Conservation (phyloP, 2,329 filamentous ascomycete species). For the Alternaria brassicae region DNA sequence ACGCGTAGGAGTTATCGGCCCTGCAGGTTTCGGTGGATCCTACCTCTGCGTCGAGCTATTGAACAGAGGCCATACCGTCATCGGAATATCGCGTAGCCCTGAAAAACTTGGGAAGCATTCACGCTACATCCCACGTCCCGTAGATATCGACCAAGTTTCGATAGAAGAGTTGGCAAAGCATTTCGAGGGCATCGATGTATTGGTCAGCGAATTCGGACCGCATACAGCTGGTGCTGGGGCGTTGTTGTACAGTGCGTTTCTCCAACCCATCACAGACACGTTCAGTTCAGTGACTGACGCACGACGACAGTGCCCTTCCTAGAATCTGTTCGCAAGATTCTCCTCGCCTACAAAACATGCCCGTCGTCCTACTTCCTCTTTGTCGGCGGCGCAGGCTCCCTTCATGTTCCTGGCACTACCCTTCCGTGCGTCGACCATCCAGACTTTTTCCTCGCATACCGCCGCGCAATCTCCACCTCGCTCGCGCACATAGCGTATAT, state of each 20-base stretch:
- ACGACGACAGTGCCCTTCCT: slow-evolving; percentile 40
- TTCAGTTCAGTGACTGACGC: neutral
- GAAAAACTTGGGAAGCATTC: slow-evolving; percentile 42
- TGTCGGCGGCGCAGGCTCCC: slow-evolving; percentile 45
- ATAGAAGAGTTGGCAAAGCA: slow-evolving; percentile 35
- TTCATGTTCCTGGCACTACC: slow-evolving; percentile 35
- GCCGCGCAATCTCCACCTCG: slow-evolving; percentile 44
- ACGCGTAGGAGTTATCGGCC: slow-evolving; percentile 42
- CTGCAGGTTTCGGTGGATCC: slow-evolving; percentile 46
- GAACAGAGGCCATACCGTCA: slow-evolving; percentile 43
- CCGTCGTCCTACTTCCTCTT: slow-evolving; percentile 43
- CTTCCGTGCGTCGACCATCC: slow-evolving; percentile 41
- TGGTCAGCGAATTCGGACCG: slow-evolving; percentile 46
- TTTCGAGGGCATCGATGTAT: slow-evolving; percentile 40
- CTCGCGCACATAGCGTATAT: slow-evolving; percentile 46
- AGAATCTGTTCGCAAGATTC: slow-evolving; percentile 44
- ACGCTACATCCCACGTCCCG: slow-evolving; percentile 35
- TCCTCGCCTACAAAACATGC: slow-evolving; percentile 41
- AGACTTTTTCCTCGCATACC: slow-evolving; percentile 46
- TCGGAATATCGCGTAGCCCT: slow-evolving; percentile 45
- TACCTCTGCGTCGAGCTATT: slow-evolving; percentile 45
- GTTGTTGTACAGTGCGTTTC: slow-evolving; percentile 40
- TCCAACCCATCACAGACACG: neutral
- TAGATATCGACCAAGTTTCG: slow-evolving; percentile 36
- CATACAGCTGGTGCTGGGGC: slow-evolving; percentile 40